Evolutionary conservation across 202 grass and related monocot genomes (phyloP).

Genomic region (Alloteropsis angusta): DNA sequence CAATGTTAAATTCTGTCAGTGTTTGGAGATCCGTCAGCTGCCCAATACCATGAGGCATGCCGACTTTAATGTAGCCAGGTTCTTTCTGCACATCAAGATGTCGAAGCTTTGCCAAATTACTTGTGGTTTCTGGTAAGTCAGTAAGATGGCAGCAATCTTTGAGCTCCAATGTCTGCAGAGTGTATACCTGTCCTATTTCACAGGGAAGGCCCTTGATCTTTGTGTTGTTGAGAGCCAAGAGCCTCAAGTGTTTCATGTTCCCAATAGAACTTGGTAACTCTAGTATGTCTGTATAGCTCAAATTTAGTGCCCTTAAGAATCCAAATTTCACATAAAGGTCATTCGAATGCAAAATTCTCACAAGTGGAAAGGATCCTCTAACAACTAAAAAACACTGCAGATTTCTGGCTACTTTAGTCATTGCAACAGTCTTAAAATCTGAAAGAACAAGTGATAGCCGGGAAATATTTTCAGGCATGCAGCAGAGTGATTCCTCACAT

Average conservation of each 20-base stretch:
- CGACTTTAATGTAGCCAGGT: not conserved
- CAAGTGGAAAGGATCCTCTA: not conserved
- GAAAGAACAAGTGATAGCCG: constrained; percentile 20
- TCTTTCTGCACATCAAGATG: constrained; percentile 35
- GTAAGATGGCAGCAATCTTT: constrained; percentile 21
- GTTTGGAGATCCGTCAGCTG: constrained; percentile 29
- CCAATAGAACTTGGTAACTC: constrained; percentile 22
- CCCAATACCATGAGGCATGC: constrained; percentile 23
- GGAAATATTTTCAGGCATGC: not conserved
- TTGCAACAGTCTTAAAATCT: not conserved
- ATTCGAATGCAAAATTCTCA: not conserved
- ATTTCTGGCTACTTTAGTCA: not conserved
- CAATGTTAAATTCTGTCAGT: constrained; percentile 22
- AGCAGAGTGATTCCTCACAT: constrained; percentile 17
- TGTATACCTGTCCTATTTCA: constrained; percentile 9
- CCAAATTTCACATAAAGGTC: not conserved
- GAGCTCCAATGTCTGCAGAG: constrained; percentile 25
- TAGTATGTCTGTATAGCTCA: constrained; percentile 23
- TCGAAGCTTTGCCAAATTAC: not conserved
- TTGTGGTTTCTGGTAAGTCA: constrained; percentile 24
- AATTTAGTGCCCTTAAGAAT: constrained; percentile 28
- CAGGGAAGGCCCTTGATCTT: constrained; percentile 20
- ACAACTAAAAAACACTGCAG: constrained; percentile 16
- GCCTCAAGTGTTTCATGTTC: constrained; percentile 12
- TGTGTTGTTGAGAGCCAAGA: constrained; percentile 26